These are phyloP conservation scores for Agarophyton chilense DNA, from an alignment of 23 red algal species.

Conservation along the genomic window DNA sequence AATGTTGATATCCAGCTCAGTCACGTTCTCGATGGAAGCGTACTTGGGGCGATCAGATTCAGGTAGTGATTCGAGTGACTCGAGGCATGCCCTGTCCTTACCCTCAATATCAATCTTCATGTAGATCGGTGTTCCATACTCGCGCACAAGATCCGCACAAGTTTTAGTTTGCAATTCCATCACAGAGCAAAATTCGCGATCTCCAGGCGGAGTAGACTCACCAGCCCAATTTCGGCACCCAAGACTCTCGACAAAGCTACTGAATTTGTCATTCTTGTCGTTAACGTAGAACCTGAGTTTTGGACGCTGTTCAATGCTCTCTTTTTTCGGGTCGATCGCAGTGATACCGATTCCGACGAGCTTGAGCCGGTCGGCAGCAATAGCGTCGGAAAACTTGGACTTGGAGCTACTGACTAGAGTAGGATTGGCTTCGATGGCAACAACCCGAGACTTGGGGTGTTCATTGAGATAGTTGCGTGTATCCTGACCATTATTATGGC, in stretches of 20 bases:
- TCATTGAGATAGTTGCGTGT: slow-evolving; percentile 48
- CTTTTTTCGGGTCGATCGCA: slow-evolving; percentile 21
- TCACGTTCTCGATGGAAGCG: slow-evolving; percentile 55
- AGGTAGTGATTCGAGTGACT: slow-evolving; percentile 29
- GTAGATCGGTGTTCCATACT: slow-evolving; percentile 50
- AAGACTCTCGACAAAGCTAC: slow-evolving; percentile 35
- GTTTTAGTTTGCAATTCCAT: slow-evolving; percentile 38
- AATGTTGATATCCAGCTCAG: slow-evolving; percentile 27
- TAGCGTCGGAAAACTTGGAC: slow-evolving; percentile 12
- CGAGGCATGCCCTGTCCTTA: slow-evolving; percentile 41
- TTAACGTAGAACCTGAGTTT: slow-evolving; percentile 39
- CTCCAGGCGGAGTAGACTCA: not conserved
- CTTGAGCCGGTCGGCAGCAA: not conserved
- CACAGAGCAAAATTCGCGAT: slow-evolving; percentile 18
- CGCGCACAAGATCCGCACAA: slow-evolving; percentile 36
- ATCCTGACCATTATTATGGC: slow-evolving; percentile 60
- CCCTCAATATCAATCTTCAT: slow-evolving; percentile 67
- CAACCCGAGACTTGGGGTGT: slow-evolving; percentile 30
- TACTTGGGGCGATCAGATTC: slow-evolving; percentile 30
- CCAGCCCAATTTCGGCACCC: slow-evolving; percentile 27
- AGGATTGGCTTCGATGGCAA: slow-evolving; percentile 68
- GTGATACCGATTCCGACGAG: slow-evolving; percentile 34
- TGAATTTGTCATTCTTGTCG: slow-evolving; percentile 31
- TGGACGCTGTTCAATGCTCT: not conserved
- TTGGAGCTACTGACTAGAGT: slow-evolving; percentile 16